Evolutionary conservation across 805 yeast species (phyloP).

Genomic region (Vanderwaltozyma tropicalis): DNA sequence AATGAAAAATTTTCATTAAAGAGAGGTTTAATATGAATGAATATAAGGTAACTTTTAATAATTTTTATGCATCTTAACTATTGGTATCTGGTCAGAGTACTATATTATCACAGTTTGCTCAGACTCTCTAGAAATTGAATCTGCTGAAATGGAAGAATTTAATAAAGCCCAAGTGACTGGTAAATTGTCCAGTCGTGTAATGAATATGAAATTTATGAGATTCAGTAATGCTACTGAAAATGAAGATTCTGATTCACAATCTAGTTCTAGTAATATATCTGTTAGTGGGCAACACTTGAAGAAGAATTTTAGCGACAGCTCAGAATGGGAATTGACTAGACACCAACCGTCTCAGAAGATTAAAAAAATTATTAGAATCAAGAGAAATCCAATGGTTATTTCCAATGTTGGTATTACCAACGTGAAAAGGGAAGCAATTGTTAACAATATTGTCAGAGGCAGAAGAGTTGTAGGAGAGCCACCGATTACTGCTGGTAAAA

Average conservation of each 20-base stretch:
- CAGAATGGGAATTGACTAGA: conserved; percentile 2
- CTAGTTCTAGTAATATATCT: background rate
- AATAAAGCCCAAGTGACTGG: conserved; percentile 24
- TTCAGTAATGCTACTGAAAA: conserved; percentile 34
- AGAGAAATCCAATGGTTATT: background rate
- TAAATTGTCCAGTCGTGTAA: conserved; percentile 53
- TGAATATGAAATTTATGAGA: conserved; percentile 75
- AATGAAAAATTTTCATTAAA: conserved; percentile 1
- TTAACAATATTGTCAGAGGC: background rate
- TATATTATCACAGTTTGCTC: too few relatives aligned
- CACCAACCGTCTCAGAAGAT: too few relatives aligned
- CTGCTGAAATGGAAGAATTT: background rate
- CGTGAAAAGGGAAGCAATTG: background rate
- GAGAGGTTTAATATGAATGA: too few relatives aligned
- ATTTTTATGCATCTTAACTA: too few relatives aligned
- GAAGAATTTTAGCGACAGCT: background rate
- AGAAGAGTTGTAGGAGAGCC: conserved; percentile 4
- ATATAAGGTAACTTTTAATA: too few relatives aligned
- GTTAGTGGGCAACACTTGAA: too few relatives aligned
- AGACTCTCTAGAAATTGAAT: background rate
- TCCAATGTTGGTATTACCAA: conserved; percentile 2
- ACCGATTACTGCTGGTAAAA: background rate
- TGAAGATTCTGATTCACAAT: conserved; percentile 8
- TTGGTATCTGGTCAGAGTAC: too few relatives aligned
- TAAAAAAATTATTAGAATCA: background rate